Base-by-base conservation (phyloP, 73 alveolate species). In the Paramecium primaurelia region DNA sequence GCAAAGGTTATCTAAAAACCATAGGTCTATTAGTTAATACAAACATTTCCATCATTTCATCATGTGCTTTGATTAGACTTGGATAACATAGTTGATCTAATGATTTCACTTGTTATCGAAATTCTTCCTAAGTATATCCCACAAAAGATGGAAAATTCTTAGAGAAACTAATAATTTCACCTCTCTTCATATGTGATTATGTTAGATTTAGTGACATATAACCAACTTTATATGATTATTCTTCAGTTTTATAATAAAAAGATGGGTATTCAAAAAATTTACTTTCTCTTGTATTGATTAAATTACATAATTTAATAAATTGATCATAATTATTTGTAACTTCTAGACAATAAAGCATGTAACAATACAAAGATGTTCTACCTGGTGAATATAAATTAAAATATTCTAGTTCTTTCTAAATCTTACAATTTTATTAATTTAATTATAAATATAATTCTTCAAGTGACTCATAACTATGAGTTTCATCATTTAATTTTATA, bases 21-120 rank as follows among this genome's bases (percentile, higher is more conserved):
- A 28, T 49, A 12, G 91, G 91, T 45, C 91, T 40, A 28, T 49
- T 80, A n/a, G 91, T 80, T n/a, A 80, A 18, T n/a, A 80, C 91
- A 49, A 80, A 80, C 58, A 80, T 80, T 25, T 80, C 91, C 25
- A 80, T 26, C 91, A 40, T 44, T 16, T 80, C 91, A 80, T 80
- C 91, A 80, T 80, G 91, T 16, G 91, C 54, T 22, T 36, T 40
- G 25, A 80, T 47, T 7, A 80, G 4, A 44, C 77, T 45, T 4
- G 91, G 91, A 80, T 45, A 42, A 12, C 71, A 80, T 0, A 80
- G 75, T 49, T 80, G 14, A 80, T 80, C 91, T 25, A 80, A 42
- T 1, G 34, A 40, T 80, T 47, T 80, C 9, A 80, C 44, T 49
- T 80, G n/a, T 80, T 64, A 26, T 64, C 58, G n/a, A 47, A 42